These are phyloP conservation scores for Lolium perenne DNA, from an alignment of 176 grass and related monocot genomes.

Conservation along the genomic window DNA sequence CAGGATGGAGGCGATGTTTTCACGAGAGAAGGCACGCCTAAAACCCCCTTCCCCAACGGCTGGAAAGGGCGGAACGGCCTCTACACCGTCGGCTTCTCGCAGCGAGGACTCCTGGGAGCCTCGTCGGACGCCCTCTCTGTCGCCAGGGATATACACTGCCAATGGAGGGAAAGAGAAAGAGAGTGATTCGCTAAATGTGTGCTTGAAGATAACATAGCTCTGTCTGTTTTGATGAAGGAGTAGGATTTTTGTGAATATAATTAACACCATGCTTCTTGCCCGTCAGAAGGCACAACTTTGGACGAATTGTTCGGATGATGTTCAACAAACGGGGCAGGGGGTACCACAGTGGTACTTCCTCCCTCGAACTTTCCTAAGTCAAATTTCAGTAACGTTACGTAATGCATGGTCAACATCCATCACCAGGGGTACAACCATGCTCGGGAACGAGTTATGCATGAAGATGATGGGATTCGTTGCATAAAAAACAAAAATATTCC, in stretches of 20 bases:
- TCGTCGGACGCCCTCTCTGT: slow-evolving; percentile 77
- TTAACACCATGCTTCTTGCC: neutral
- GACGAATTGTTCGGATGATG: neutral
- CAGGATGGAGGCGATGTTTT: slow-evolving; percentile 72
- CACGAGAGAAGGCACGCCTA: slow-evolving; percentile 68
- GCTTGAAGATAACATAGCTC: neutral
- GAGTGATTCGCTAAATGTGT: neutral
- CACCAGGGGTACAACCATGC: too few species aligned
- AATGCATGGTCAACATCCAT: too few species aligned
- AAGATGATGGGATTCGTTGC: too few species aligned
- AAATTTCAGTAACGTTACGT: too few species aligned
- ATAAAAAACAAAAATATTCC: too few species aligned
- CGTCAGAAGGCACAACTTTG: neutral
- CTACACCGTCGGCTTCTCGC: slow-evolving; percentile 86
- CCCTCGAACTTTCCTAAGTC: too few species aligned
- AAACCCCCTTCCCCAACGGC: slow-evolving; percentile 57
- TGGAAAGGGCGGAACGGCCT: slow-evolving; percentile 89
- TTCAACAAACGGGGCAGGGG: too few species aligned
- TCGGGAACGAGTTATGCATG: too few species aligned
- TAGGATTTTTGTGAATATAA: slow-evolving; percentile 29
- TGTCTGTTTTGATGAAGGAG: slow-evolving; percentile 31
- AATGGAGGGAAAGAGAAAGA: slow-evolving; percentile 53
- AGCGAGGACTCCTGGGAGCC: slow-evolving; percentile 77
- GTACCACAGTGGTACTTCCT: too few species aligned
- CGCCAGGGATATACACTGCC: slow-evolving; percentile 65